phyloP scores from a whole-genome alignment of 2,329 filamentous ascomycete species.

The Pseudovirgaria hyperparasitica region DNA sequence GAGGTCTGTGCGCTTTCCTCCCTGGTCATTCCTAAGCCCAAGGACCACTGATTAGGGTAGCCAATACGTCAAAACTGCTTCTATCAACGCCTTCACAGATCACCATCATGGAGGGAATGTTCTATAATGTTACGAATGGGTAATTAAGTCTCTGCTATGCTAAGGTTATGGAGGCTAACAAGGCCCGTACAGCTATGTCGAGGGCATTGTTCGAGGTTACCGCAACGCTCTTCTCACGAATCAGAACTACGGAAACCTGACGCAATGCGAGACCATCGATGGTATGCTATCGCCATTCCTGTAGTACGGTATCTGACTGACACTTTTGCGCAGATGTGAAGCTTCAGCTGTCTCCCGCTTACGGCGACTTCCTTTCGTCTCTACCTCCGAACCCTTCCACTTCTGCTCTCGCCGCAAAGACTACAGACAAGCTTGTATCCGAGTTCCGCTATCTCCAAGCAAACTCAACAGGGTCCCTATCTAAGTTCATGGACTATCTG shows the following conservation, averaged over 20 bases:
- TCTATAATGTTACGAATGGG: slow-evolving; percentile 93
- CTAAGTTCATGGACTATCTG: slow-evolving; percentile 94
- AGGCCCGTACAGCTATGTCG: slow-evolving; percentile 65
- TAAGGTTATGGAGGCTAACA: slow-evolving; percentile 9
- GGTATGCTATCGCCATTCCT: slow-evolving; percentile 40
- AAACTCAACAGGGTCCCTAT: slow-evolving; percentile 80
- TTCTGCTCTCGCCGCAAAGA: slow-evolving; percentile 84
- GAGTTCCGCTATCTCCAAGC: slow-evolving; percentile 95
- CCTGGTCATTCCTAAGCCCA: too few relatives aligned
- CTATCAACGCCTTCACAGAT: slow-evolving; percentile 1
- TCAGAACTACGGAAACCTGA: slow-evolving; percentile 88
- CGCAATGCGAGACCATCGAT: slow-evolving; percentile 95
- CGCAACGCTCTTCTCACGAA: slow-evolving; percentile 83
- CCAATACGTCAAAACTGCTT: too few relatives aligned
- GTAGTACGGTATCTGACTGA: slow-evolving; percentile 2
- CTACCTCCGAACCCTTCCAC: slow-evolving; percentile 95
- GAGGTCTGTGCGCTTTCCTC: too few relatives aligned
- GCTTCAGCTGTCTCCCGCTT: slow-evolving; percentile 89
- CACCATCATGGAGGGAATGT: slow-evolving; percentile 69
- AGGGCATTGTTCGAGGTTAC: slow-evolving; percentile 95
- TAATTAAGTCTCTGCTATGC: slow-evolving; percentile 29
- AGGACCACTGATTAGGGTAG: too few relatives aligned
- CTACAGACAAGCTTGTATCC: slow-evolving; percentile 93
- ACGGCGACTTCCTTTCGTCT: slow-evolving; percentile 89
- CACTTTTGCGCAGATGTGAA: slow-evolving; percentile 61